Percentiles rank a stretch among this genome's conserved stretches.
phyloP scores from a whole-genome alignment of 2,329 filamentous ascomycete species.

The Raffaelea deltoideospora region DNA sequence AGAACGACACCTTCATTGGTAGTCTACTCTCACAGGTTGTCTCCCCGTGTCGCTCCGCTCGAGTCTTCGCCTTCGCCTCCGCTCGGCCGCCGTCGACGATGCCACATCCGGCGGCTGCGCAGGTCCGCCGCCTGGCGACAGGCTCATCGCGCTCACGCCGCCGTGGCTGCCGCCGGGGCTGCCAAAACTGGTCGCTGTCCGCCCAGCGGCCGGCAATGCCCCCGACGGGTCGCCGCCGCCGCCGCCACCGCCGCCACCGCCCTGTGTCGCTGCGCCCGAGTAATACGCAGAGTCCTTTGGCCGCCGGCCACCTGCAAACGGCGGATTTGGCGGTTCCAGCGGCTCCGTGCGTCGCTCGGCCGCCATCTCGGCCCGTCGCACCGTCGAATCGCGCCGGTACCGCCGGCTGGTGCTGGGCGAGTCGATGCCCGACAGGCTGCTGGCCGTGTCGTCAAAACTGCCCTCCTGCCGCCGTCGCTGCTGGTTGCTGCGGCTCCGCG shows the following conservation, averaged over 20 bases:
- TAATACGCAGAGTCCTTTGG: conserved; percentile 49
- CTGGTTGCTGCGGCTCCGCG: conserved; percentile 5
- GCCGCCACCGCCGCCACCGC: neutral
- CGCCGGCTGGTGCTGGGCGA: conserved; percentile 31
- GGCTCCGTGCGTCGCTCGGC: conserved; percentile 29
- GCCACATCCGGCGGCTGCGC: conserved; percentile 4
- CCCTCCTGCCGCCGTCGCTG: conserved; percentile 14
- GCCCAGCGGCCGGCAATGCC: conserved; percentile 19
- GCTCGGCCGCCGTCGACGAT: conserved; percentile 26
- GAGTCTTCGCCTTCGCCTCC: conserved; percentile 38
- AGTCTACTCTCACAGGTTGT: conserved; percentile 15
- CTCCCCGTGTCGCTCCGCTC: conserved; percentile 33
- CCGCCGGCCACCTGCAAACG: conserved; percentile 35
- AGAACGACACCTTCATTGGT: conserved; percentile 2
- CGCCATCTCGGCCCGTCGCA: conserved; percentile 27
- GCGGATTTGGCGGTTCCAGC: conserved; percentile 39
- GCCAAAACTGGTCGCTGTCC: conserved; percentile 31
- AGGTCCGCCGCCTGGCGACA: conserved; percentile 21
- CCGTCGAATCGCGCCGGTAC: conserved; percentile 39
- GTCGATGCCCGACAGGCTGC: conserved; percentile 42
- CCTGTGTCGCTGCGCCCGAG: conserved; percentile 27
- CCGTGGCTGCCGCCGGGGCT: conserved; percentile 29
- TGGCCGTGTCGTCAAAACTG: conserved; percentile 33
- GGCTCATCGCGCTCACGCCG: conserved; percentile 38
- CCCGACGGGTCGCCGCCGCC: conserved; percentile 21